Evolutionary conservation across 1,284 basidiomycete species (phyloP), one percentile per base, ranked within the genome.

Genomic region (Sparassis latifolia): DNA sequence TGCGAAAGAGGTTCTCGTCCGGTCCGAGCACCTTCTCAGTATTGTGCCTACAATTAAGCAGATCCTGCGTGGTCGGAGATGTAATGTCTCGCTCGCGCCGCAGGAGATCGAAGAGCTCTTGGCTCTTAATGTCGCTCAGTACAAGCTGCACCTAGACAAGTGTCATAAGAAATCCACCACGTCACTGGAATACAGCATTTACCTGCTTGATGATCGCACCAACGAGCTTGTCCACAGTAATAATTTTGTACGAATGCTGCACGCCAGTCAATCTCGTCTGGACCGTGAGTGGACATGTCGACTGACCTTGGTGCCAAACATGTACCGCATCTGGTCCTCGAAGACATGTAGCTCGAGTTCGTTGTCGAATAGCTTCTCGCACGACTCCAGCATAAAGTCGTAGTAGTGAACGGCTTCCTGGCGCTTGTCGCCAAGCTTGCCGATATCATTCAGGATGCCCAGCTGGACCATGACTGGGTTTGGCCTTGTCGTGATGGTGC

Each of bases 171-270:
- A 48, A 56, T 51, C 35, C 35, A 12, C 35, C 20, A 12, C 7
- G 35, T 12, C 35, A 12, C 35, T 37, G 35, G 35, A 12, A 37
- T 20, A 20, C 20, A 20, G 20, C 20, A 37, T 44, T 29, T 52
- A 82, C 89, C 75, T 89, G 93, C 67, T 90, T 97, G 69, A 92
- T 86, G 60, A 92, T 79, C n/a, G 82, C 79, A 2, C 87, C 88
- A 49, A 96, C 82, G 45, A 96, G 77, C 67, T 96, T 93, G 71
- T 97, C 94, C n/a, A 97, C 72, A 0, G 94, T 97, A 65, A 96
- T 97, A 62, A 91, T 81, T 62, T 87, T 86, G 67, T 91, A 96
- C 0, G 82, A 82, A 38, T 84, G 73, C 84, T 87, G 52, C 5
- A 54, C 2, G 31, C 27, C 49, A 42, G 7, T 35, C 47, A 29